Evolutionary conservation across 202 grass and related monocot species (phyloP).

Genomic region (Digitaria exilis): DNA sequence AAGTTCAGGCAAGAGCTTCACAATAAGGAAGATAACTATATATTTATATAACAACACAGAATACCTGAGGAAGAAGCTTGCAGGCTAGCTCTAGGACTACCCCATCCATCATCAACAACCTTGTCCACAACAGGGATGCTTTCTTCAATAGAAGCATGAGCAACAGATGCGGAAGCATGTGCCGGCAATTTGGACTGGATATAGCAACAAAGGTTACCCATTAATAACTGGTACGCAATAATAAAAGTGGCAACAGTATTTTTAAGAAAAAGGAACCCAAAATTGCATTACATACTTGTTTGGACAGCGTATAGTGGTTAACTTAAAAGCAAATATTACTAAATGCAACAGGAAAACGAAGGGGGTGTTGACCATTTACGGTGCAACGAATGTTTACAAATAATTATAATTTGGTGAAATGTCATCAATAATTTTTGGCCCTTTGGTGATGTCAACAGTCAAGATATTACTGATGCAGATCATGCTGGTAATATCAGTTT

Average conservation of each 20-base stretch:
- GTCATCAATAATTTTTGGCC: not conserved
- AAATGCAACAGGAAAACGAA: not conserved
- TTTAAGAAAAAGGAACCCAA: not conserved
- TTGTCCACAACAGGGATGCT: slow-evolving; percentile 84
- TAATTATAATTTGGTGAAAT: slow-evolving; percentile 6
- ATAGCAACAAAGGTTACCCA: slow-evolving; percentile 17
- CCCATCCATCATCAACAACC: slow-evolving; percentile 80
- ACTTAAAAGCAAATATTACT: not conserved
- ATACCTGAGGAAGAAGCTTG: slow-evolving; percentile 45
- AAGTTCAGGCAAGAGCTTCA: slow-evolving; percentile 20
- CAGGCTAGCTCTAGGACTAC: slow-evolving; percentile 44
- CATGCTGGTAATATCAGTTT: not conserved
- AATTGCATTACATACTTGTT: slow-evolving; percentile 2
- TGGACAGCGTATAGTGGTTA: not conserved
- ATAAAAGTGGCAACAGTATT: not conserved
- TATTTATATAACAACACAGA: not conserved
- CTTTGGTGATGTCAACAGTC: not conserved
- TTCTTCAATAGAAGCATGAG: slow-evolving; percentile 49
- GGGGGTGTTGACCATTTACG: not conserved
- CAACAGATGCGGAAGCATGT: slow-evolving; percentile 37
- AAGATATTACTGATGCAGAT: slow-evolving; percentile 16
- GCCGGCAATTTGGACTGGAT: slow-evolving; percentile 65
- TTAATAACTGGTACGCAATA: slow-evolving; percentile 34
- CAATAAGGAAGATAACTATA: not conserved
- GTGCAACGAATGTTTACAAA: not conserved